Conservation (phyloP, 768 basidiomycete species). For the Thelephora aurantiotincta region DNA sequence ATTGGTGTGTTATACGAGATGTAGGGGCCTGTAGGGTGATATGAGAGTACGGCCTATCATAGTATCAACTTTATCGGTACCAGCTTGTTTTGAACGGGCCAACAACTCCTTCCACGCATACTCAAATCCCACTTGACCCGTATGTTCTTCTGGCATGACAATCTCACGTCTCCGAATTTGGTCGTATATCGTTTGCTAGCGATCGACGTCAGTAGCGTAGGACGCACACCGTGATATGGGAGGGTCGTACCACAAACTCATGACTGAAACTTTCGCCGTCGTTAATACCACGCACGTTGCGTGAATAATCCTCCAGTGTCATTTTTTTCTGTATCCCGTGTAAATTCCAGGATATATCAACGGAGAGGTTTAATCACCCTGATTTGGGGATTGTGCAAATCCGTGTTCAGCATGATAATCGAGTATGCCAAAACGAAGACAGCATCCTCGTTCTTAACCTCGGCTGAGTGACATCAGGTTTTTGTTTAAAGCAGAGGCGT, state of each 20-base stretch:
- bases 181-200: slow-evolving; percentile 80
- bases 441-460: slow-evolving; percentile 84
- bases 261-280: slow-evolving; percentile 68
- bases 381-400: slow-evolving; percentile 89
- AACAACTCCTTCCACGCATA: slow-evolving; percentile 98
- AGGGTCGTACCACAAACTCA: slow-evolving; percentile 60
- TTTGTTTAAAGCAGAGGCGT: background rate
- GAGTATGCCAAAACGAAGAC: slow-evolving; percentile 91
- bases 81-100: slow-evolving; percentile 64
- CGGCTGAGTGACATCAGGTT: slow-evolving; percentile 31
- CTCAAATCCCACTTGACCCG: slow-evolving; percentile 91
- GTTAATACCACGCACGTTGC: slow-evolving; percentile 89
- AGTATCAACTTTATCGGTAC: slow-evolving; percentile 24
- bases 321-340: slow-evolving; percentile 65
- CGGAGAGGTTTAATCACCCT: slow-evolving; percentile 37
- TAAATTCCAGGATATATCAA: slow-evolving; percentile 2
- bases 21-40: slow-evolving; percentile 33
- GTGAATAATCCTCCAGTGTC: slow-evolving; percentile 88
- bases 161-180: slow-evolving; percentile 92
- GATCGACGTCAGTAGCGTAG: background rate
- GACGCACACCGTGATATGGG: background rate
- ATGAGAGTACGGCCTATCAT: background rate
- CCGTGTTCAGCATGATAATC: slow-evolving; percentile 97
- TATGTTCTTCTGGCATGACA: slow-evolving; percentile 95
- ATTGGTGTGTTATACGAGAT: slow-evolving; percentile 65